A percentile compares a stretch with the other conserved stretches of the same genome.
These are phyloP conservation scores for Rhodamnia argentea DNA, from an alignment of 345 rosid genomes.

Conservation along the genomic window DNA sequence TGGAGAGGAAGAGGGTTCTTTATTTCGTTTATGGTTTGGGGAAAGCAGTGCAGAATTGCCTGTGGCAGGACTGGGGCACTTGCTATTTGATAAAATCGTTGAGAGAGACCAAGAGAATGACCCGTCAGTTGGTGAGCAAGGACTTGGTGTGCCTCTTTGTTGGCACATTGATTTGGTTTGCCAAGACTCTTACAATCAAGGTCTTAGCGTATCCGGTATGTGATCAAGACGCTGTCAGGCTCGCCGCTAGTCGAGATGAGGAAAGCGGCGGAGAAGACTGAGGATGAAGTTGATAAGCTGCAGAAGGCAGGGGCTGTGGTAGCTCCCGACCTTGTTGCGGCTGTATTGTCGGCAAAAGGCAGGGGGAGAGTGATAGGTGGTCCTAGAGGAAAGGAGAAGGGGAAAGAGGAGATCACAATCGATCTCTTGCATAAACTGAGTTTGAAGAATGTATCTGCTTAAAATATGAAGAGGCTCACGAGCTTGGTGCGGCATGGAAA, in stretches of 20 bases:
- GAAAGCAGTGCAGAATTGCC: constrained; percentile 48
- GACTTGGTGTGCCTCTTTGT: constrained; percentile 39
- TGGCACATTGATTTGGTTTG: constrained; percentile 44
- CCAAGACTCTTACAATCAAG: constrained; percentile 50
- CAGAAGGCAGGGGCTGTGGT: constrained; percentile 16
- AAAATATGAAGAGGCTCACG: constrained; percentile 63
- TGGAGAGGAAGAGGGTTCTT: constrained; percentile 56
- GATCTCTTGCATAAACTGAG: constrained; percentile 38
- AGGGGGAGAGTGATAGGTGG: not conserved
- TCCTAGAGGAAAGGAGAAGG: constrained; percentile 8
- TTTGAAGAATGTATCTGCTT: constrained; percentile 47
- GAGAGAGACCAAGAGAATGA: constrained; percentile 12
- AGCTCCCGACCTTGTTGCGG: not conserved
- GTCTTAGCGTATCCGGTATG: constrained; percentile 28
- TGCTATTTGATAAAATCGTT: constrained; percentile 41
- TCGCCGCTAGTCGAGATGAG: constrained; percentile 48
- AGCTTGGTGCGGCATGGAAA: constrained; percentile 43
- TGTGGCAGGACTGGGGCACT: constrained; percentile 47
- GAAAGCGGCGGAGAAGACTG: constrained; percentile 23
- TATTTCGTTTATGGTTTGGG: constrained; percentile 57
- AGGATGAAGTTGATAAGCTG: constrained; percentile 26
- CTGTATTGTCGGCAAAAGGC: not conserved
- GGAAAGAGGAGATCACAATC: constrained; percentile 31
- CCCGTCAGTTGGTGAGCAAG: constrained; percentile 33
- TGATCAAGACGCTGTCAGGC: constrained; percentile 48